Conservation (phyloP, 2,329 filamentous ascomycete species). For the Colletotrichum limetticola region DNA sequence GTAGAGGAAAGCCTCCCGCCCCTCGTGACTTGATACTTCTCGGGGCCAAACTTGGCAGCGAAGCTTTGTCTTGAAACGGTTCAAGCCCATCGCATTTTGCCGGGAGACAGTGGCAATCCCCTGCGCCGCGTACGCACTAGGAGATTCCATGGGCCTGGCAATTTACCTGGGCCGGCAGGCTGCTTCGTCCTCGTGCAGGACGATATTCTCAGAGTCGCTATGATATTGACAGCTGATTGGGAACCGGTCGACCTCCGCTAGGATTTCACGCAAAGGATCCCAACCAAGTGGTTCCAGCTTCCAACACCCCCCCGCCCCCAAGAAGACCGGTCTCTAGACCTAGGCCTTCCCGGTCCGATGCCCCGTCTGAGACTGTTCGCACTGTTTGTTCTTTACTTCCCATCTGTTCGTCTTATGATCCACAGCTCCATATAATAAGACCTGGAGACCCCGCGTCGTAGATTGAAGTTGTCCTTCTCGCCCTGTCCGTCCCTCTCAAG, state of each 20-base stretch:
- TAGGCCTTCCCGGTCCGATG: constrained; percentile 12
- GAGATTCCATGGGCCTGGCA: neutral
- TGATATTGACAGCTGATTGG: constrained; percentile 23
- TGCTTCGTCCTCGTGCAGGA: constrained; percentile 2
- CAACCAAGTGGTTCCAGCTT: constrained; percentile 25
- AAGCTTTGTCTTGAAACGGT: constrained; percentile 32
- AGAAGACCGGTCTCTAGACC: constrained; percentile 8
- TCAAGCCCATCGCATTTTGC: constrained; percentile 25
- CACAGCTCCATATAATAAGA: constrained; percentile 29
- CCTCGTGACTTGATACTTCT: constrained; percentile 11
- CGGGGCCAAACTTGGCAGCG: constrained; percentile 6
- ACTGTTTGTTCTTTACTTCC: constrained; percentile 15
- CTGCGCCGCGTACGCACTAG: constrained; percentile 5
- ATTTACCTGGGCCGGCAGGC: constrained; percentile 19
- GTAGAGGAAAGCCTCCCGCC: neutral
- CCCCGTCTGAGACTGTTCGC: constrained; percentile 13
- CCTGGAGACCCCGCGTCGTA: constrained; percentile 26
- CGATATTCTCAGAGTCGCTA: constrained; percentile 7
- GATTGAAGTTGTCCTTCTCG: neutral
- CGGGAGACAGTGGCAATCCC: constrained; percentile 27
- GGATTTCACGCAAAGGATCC: constrained; percentile 28
- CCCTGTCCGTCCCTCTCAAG: constrained; percentile 10
- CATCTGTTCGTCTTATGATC: constrained; percentile 17
- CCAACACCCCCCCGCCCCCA: neutral
- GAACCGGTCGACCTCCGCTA: constrained; percentile 7